phyloP scores from a whole-genome alignment of 257 asterid species.

The Vinca minor region DNA sequence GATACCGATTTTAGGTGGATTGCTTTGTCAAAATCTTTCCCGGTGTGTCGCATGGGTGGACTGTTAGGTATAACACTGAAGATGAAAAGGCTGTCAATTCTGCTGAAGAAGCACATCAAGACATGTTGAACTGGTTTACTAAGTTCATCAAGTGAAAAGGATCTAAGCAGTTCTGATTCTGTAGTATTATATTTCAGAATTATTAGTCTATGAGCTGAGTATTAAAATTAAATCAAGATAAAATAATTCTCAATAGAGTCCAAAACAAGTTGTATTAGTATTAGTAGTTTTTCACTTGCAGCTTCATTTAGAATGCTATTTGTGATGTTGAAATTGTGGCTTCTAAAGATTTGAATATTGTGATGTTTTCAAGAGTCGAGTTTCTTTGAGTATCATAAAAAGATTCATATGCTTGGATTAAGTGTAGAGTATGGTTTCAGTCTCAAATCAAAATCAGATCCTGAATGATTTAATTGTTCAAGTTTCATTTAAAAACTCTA shows the following conservation, averaged over 20 bases:
- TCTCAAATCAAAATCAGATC: too few relatives aligned
- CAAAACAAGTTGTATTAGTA: too few relatives aligned
- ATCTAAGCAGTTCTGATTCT: not conserved
- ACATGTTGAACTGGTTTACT: constrained; percentile 41
- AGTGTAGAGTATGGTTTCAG: too few relatives aligned
- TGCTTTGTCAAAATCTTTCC: constrained; percentile 42
- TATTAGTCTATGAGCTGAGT: not conserved
- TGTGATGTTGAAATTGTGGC: not conserved
- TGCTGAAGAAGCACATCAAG: constrained; percentile 47
- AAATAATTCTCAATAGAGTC: too few relatives aligned
- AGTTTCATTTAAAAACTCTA: too few relatives aligned
- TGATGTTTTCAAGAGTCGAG: not conserved
- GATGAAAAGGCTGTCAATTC: constrained; percentile 36
- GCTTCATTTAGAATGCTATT: too few relatives aligned
- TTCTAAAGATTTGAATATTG: not conserved
- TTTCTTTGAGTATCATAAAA: too few relatives aligned
- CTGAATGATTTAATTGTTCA: too few relatives aligned
- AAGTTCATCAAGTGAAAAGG: constrained; percentile 13
- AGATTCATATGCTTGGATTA: too few relatives aligned
- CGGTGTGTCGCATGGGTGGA: constrained; percentile 51
- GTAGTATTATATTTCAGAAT: not conserved
- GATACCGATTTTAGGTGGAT: constrained; percentile 25
- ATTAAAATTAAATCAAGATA: too few relatives aligned
- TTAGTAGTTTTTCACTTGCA: too few relatives aligned
- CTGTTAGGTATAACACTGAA: constrained; percentile 38